Conservation (phyloP, 495 filamentous ascomycete species). For the Aspergillus mulundensis region DNA sequence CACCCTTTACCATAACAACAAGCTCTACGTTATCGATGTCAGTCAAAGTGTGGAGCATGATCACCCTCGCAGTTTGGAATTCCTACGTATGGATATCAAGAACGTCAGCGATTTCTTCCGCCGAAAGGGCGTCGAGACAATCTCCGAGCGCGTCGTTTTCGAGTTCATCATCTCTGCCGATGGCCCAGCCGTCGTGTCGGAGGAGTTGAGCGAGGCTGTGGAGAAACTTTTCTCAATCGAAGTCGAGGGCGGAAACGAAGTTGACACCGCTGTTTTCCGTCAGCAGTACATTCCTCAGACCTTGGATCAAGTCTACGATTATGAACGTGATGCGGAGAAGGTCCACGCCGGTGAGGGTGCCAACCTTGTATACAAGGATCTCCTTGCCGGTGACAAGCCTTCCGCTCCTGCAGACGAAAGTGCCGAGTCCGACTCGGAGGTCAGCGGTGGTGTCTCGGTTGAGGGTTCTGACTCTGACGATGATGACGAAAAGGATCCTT, state of each 20-base stretch:
- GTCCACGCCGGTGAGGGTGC: slow-evolving; percentile 66
- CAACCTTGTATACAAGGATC: slow-evolving; percentile 72
- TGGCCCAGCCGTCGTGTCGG: slow-evolving; percentile 43
- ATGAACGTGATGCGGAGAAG: slow-evolving; percentile 82
- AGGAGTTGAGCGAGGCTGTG: slow-evolving; percentile 45
- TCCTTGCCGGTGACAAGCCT: slow-evolving; percentile 68
- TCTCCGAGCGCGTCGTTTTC: slow-evolving; percentile 71
- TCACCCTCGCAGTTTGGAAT: slow-evolving; percentile 85
- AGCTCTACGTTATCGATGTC: slow-evolving; percentile 92
- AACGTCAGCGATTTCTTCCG: slow-evolving; percentile 91
- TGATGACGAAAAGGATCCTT: slow-evolving; percentile 44
- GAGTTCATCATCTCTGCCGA: slow-evolving; percentile 66
- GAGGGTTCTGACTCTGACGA: slow-evolving; percentile 46
- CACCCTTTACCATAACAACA: slow-evolving; percentile 78
- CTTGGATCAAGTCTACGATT: slow-evolving; percentile 89
- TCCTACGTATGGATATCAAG: slow-evolving; percentile 96
- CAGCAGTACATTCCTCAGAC: slow-evolving; percentile 94
- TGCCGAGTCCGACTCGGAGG: slow-evolving; percentile 43
- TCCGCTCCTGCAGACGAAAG: slow-evolving; percentile 28
- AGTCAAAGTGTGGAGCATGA: slow-evolving; percentile 96
- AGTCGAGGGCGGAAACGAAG: slow-evolving; percentile 49
- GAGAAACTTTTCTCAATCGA: slow-evolving; percentile 45
- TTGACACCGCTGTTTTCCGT: slow-evolving; percentile 87
- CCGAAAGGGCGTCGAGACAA: slow-evolving; percentile 71
- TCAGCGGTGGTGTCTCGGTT: slow-evolving; percentile 42